Percentiles rank a stretch among this genome's conserved stretches.
These are phyloP conservation scores for Fusarium sp. DNA, from an alignment of 2,329 filamentous ascomycete species.

Conservation along the genomic window DNA sequence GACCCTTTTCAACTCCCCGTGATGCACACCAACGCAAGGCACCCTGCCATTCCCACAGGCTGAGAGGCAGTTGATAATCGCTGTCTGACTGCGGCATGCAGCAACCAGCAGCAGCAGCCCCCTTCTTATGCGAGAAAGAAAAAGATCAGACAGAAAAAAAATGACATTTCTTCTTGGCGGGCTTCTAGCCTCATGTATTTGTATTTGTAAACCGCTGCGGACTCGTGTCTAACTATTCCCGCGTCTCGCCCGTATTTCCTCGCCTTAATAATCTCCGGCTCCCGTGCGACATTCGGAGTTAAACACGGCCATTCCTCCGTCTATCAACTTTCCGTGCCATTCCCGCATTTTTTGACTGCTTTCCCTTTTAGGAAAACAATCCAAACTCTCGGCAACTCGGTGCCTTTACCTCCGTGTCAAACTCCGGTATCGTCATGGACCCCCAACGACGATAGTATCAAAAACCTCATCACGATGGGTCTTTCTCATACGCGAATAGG, in stretches of 20 bases:
- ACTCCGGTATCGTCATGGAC: background rate
- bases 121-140: background rate
- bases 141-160: background rate
- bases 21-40: background rate
- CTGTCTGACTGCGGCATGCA: background rate
- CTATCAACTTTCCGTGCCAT: background rate
- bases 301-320: slow-evolving; percentile 1
- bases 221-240: background rate
- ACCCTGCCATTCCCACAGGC: background rate
- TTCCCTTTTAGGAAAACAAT: slow-evolving; percentile 40
- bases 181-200: background rate
- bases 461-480: background rate
- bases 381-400: background rate
- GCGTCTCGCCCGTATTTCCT: background rate
- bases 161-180: background rate
- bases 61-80: background rate
- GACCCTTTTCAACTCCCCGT: slow-evolving; percentile 3
- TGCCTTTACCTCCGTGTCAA: slow-evolving; percentile 15
- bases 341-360: slow-evolving; percentile 1
- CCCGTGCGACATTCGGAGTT: background rate
- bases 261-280: background rate
- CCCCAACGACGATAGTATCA: background rate
- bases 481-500: slow-evolving; percentile 7
- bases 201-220: background rate
- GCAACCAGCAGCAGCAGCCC: background rate